phyloP scores from a whole-genome alignment of 495 filamentous ascomycete species.

The Baudoinia panamericana region DNA sequence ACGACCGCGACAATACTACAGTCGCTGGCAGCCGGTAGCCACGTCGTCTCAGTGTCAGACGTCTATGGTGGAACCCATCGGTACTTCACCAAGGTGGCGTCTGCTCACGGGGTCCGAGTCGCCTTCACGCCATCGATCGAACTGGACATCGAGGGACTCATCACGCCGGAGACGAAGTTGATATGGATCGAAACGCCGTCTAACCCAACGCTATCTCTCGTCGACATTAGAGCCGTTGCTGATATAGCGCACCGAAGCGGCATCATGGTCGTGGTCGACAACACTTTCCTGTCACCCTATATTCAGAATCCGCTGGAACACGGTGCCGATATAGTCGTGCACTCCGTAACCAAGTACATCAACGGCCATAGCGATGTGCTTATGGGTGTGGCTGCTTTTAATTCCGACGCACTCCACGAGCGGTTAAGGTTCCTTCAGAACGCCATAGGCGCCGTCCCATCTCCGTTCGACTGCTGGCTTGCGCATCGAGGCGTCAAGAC shows the following conservation, averaged over 20 bases:
- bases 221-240: slow-evolving; percentile 79
- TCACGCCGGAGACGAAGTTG: slow-evolving; percentile 80
- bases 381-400: slow-evolving; percentile 97
- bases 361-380: slow-evolving; percentile 97
- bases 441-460: slow-evolving; percentile 89
- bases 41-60: slow-evolving; percentile 91
- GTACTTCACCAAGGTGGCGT: slow-evolving; percentile 97
- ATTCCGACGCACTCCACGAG: slow-evolving; percentile 61
- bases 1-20: slow-evolving; percentile 89
- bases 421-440: slow-evolving; percentile 87
- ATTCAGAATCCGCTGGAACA: slow-evolving; percentile 90
- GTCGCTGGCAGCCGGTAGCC: slow-evolving; percentile 78
- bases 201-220: slow-evolving; percentile 83
- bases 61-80: slow-evolving; percentile 96
- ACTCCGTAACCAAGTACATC: slow-evolving; percentile 99
- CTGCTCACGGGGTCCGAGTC: slow-evolving; percentile 85
- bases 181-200: slow-evolving; percentile 95
- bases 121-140: slow-evolving; percentile 89
- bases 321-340: slow-evolving; percentile 95
- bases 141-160: slow-evolving; percentile 66
- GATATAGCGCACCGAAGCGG: slow-evolving; percentile 73
- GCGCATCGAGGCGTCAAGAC: slow-evolving; percentile 98
- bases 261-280: slow-evolving; percentile 92
- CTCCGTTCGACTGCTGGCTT: slow-evolving; percentile 94
- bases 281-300: slow-evolving; percentile 94